Percentiles rank a stretch among this genome's conserved stretches.
These are phyloP conservation scores for Heracleum sosnowskyi DNA, from an alignment of 129 eudicot species.

Conservation along the genomic window DNA sequence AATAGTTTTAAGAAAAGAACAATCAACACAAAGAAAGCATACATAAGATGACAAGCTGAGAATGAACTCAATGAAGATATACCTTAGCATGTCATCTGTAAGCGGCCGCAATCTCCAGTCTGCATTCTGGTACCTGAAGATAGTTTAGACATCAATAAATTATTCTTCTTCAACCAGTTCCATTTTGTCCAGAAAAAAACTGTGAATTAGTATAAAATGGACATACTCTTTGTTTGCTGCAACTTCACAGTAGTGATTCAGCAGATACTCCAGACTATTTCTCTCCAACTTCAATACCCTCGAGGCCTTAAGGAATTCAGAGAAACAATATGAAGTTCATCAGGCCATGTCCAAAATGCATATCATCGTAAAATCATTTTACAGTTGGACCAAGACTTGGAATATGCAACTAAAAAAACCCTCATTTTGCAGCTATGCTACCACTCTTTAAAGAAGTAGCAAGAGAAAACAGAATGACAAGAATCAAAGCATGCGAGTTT, in stretches of 20 bases:
- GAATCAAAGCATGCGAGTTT: neutral
- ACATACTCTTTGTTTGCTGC: conserved; percentile 87
- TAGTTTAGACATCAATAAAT: conserved; percentile 8
- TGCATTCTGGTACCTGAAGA: conserved; percentile 91
- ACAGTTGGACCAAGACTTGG: neutral
- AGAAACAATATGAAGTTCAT: neutral
- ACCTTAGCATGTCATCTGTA: conserved; percentile 76
- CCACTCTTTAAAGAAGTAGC: neutral
- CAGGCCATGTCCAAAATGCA: neutral
- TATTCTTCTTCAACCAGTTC: neutral
- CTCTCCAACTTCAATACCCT: conserved; percentile 89
- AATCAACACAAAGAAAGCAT: neutral
- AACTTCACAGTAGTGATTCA: conserved; percentile 74
- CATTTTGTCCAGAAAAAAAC: neutral
- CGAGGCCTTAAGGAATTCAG: conserved; percentile 46
- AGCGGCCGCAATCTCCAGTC: conserved; percentile 96
- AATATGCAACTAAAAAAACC: neutral
- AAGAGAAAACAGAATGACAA: neutral
- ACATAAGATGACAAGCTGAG: neutral
- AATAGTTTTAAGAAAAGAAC: neutral
- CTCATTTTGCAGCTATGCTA: neutral
- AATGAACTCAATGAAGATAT: conserved; percentile 11
- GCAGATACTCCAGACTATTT: conserved; percentile 68
- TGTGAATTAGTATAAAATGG: neutral
- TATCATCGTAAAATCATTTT: neutral